Conservation (phyloP, 371 early-diverging fungal species). For the Mucor velutinosus region DNA sequence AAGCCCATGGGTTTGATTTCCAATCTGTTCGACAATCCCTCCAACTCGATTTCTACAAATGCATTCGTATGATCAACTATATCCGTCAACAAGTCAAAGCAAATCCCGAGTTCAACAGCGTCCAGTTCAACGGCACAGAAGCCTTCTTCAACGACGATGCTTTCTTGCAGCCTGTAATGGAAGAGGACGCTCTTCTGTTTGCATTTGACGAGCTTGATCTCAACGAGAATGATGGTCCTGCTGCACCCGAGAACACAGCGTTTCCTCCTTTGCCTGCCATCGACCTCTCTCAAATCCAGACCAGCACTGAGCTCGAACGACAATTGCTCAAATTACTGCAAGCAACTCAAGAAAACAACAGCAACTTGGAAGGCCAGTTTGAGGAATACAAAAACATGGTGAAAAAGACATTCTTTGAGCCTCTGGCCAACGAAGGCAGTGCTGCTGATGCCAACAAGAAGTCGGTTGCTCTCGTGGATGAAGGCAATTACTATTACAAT, state of each 20-base stretch:
- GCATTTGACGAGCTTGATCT: slow-evolving; percentile 64
- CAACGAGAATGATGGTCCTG: slow-evolving; percentile 12
- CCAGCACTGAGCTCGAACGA: slow-evolving; percentile 60
- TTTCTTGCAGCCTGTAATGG: slow-evolving; percentile 76
- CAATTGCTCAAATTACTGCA: slow-evolving; percentile 56
- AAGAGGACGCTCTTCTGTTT: slow-evolving; percentile 79
- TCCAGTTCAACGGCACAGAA: slow-evolving; percentile 50
- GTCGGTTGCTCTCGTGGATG: slow-evolving; percentile 29
- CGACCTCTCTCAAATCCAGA: slow-evolving; percentile 21
- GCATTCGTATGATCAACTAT: slow-evolving; percentile 86
- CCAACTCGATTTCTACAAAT: slow-evolving; percentile 81
- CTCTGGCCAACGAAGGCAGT: slow-evolving; percentile 32
- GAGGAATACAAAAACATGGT: slow-evolving; percentile 72
- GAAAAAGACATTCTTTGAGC: slow-evolving; percentile 71
- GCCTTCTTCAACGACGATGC: slow-evolving; percentile 70
- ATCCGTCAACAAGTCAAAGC: slow-evolving; percentile 59
- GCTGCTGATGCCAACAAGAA: neutral
- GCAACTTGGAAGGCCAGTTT: slow-evolving; percentile 61
- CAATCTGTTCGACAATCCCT: slow-evolving; percentile 50
- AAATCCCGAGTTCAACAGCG: neutral
- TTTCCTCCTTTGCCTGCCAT: slow-evolving; percentile 11
- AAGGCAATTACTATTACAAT: slow-evolving; percentile 82
- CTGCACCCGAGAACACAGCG: slow-evolving; percentile 1
- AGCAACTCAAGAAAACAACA: slow-evolving; percentile 51
- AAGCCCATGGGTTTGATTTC: slow-evolving; percentile 74